Evolutionary conservation across 208 protist genomes (phyloP).

Genomic region (Naegleria fowleri): DNA sequence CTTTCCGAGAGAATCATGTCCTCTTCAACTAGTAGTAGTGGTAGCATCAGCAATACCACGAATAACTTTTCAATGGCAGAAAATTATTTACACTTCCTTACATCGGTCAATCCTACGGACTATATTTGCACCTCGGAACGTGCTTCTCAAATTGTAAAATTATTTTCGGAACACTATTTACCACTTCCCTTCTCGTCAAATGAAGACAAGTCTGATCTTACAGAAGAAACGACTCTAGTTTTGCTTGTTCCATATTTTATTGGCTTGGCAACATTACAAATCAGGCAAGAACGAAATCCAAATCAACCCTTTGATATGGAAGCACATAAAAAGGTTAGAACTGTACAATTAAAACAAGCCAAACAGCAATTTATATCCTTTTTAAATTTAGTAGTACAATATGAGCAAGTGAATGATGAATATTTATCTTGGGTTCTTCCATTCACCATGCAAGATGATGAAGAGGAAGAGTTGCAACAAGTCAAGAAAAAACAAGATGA

Average conservation of each 20-base stretch:
- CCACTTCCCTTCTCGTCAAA: background rate
- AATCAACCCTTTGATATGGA: background rate
- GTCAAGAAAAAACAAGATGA: background rate
- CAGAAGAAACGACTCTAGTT: background rate
- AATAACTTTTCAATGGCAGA: background rate
- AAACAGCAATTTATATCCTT: background rate
- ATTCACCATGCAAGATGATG: background rate
- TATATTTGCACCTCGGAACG: background rate
- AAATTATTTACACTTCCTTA: background rate
- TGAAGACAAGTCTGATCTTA: background rate
- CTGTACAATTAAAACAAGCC: background rate
- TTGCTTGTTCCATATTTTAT: background rate
- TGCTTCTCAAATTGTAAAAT: background rate
- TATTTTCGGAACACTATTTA: background rate
- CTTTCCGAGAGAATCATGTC: no score
- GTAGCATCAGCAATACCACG: no score
- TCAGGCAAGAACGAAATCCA: background rate
- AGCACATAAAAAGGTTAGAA: background rate
- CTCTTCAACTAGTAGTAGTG: no score
- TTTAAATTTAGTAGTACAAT: background rate
- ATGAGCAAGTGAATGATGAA: background rate
- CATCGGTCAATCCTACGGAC: background rate
- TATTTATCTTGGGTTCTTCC: background rate
- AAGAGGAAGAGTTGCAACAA: background rate
- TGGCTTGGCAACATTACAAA: background rate